phyloP scores from a whole-genome alignment of 768 basidiomycete species.

The Zangia roseola region DNA sequence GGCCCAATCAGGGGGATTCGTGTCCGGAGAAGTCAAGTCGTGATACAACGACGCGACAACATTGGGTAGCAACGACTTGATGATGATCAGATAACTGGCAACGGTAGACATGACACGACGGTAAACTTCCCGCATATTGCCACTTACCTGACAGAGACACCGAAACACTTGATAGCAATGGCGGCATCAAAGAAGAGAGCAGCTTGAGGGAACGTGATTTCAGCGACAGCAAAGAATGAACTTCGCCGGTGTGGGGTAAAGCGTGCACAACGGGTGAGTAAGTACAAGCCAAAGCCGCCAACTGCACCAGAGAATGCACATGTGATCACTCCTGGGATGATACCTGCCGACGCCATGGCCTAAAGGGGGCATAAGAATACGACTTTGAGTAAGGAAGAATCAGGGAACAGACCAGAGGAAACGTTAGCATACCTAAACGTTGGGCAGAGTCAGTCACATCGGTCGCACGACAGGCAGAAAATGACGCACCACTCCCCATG shows the following conservation, averaged over 20 bases:
- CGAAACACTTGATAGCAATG: slow-evolving; percentile 95
- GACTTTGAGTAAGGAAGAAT: background rate
- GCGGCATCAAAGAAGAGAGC: slow-evolving; percentile 91
- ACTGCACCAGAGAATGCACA: slow-evolving; percentile 78
- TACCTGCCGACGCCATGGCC: slow-evolving; percentile 88
- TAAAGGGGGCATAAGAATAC: slow-evolving; percentile 26
- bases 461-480: background rate
- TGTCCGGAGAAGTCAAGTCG: slow-evolving; percentile 61
- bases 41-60: slow-evolving; percentile 84
- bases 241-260: slow-evolving; percentile 70
- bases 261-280: slow-evolving; percentile 81
- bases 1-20: slow-evolving; percentile 72
- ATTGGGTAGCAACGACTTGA: slow-evolving; percentile 91
- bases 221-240: slow-evolving; percentile 80
- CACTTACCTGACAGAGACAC: slow-evolving; percentile 84
- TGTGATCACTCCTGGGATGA: slow-evolving; percentile 88
- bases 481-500: slow-evolving; percentile 76
- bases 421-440: slow-evolving; percentile 77
- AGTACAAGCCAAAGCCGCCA: slow-evolving; percentile 83
- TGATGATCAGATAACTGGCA: slow-evolving; percentile 80
- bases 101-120: background rate
- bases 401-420: slow-evolving; percentile 60
- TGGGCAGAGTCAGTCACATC: background rate
- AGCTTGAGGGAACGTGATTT: slow-evolving; percentile 86
- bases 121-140: background rate